Evolutionary conservation across 192 early-diverging fungal species (phyloP), one percentile per base, ranked within the genome.

Genomic region (Thoreauomyces humboldtii): DNA sequence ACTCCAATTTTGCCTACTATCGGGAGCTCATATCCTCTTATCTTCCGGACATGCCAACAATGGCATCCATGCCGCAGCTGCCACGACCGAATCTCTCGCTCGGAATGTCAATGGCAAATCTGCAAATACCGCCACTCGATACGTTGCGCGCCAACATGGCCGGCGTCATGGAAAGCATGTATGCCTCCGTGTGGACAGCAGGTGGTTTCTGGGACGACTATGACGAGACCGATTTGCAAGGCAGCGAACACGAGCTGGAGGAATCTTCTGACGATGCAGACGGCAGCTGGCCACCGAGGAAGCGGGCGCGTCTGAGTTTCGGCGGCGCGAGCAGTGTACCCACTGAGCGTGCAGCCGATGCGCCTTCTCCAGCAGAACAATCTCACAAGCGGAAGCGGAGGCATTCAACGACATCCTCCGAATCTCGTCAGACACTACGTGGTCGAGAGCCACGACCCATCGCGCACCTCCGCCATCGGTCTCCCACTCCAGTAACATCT

Each of bases 1-100:
- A 31, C 17, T 72, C 71, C 55, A 42, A 56, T 17, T 60, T 75
- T 25, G 53, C 37, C 22, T 81, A 81, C 65, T 81, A 81, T 59
- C 65, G 53, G 7, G 45, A 73, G 48, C 37, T 81, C 17, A 63
- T 81, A 21, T 44, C 61, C 34, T 67, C 75, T 0, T 77, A 81
- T 41, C 55, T 79, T 22, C 77, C 77, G 1, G 46, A 67, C 35
- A 36, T 73, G 21, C 37, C 64, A 4, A 53, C 47, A 53, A 35
- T 69, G 24, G 61, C 67, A 29, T 42, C 59, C 32, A 67, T 68
- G 65, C 28, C 60, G 12, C 34, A 43, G 42, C 21, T 33, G 36
- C 50, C 43, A 3, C 9, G 24, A 50, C 19, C 59, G 14, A 41
- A 12, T 4, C 28, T 28, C 1, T 32, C 33, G 29, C 47, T 28